These are phyloP conservation scores for Termitomyces titanicus DNA, from an alignment of 768 basidiomycete genomes.

Conservation along the genomic window DNA sequence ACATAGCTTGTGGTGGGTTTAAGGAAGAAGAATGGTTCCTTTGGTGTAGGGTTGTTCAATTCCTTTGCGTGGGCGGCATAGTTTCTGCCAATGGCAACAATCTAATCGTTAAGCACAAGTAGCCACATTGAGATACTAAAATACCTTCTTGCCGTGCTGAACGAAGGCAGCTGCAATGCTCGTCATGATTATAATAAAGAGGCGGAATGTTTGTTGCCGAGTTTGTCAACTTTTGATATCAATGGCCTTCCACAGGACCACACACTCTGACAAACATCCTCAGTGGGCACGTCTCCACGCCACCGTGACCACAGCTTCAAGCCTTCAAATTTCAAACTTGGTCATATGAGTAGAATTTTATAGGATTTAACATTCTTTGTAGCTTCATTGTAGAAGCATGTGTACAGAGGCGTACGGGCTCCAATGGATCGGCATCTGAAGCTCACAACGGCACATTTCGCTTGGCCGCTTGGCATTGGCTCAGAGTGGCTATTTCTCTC, in stretches of 20 bases:
- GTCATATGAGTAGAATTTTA: no score
- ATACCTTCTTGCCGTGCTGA: constrained; percentile 35
- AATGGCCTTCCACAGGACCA: not conserved
- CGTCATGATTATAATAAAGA: constrained; percentile 4
- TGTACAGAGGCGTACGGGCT: no score
- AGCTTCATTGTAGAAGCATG: not conserved
- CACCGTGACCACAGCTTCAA: no score
- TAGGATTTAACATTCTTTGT: no score
- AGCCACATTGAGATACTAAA: not conserved
- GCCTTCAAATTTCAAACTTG: no score
- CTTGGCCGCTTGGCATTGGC: constrained; percentile 18
- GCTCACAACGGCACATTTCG: constrained; percentile 1
- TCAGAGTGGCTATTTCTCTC: not conserved
- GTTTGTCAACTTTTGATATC: constrained; percentile 9
- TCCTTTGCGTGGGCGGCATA: constrained; percentile 92
- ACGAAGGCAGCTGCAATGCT: constrained; percentile 28
- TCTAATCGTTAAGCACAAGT: constrained; percentile 37
- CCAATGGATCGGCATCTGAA: not conserved
- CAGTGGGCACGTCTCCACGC: no score
- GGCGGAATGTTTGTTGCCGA: constrained; percentile 3
- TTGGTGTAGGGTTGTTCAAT: constrained; percentile 82
- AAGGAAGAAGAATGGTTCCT: constrained; percentile 97
- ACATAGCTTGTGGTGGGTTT: constrained; percentile 95
- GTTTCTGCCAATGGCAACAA: constrained; percentile 95
- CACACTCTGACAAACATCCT: no score